These are phyloP conservation scores for Solanum neorickii DNA, from an alignment of 257 asterid genomes.

Conservation along the genomic window DNA sequence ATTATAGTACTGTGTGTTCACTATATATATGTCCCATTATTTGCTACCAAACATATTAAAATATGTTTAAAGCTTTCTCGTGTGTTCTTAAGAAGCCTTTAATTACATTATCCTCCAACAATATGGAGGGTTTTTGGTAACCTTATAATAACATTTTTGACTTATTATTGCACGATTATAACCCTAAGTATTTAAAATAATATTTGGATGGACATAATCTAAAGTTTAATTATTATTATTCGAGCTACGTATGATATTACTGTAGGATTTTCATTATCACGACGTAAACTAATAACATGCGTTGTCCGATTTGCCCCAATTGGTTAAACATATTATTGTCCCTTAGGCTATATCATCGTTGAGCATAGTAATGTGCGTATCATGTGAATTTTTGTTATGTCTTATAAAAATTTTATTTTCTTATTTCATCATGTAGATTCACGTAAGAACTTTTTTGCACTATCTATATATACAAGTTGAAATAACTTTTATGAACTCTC, in stretches of 20 bases:
- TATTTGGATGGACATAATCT: neutral
- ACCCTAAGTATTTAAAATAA: neutral
- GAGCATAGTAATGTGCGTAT: neutral
- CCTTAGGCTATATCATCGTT: neutral
- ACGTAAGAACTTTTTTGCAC: neutral
- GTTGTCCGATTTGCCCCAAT: neutral
- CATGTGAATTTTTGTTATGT: neutral
- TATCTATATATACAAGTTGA: neutral
- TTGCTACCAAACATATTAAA: neutral
- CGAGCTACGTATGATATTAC: neutral
- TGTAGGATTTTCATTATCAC: neutral
- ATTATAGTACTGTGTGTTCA: neutral
- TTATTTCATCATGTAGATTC: neutral
- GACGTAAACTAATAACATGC: neutral
- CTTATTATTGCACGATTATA: neutral
- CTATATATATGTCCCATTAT: neutral
- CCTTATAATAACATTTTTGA: neutral
- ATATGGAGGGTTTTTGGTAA: neutral
- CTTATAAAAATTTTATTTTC: neutral
- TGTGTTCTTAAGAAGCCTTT: neutral
- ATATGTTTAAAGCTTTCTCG: neutral
- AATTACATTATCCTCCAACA: neutral
- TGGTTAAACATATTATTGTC: neutral
- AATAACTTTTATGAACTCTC: neutral
- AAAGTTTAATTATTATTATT: neutral